Conservation (phyloP, 2,329 filamentous ascomycete genomes). For the Fusarium graminum region DNA sequence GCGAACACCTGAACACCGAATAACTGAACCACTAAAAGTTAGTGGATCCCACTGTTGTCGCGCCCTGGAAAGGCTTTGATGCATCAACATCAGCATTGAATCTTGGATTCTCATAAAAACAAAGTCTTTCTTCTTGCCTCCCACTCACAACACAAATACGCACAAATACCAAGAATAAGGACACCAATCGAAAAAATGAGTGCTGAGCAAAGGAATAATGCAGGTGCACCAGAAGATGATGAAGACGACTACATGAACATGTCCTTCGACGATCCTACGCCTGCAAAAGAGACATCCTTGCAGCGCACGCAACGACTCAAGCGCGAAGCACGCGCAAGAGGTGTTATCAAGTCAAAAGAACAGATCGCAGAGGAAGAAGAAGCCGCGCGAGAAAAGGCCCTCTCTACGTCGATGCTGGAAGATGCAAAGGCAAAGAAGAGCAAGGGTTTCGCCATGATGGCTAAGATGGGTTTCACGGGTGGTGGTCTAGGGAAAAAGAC, state of each 20-base stretch:
- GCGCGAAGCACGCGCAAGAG: constrained; percentile 76
- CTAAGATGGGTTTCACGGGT: constrained; percentile 91
- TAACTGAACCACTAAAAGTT: constrained; percentile 3
- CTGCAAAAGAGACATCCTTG: constrained; percentile 66
- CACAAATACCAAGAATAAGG: not conserved
- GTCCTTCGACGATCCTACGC: constrained; percentile 78
- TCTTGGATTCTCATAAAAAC: constrained; percentile 9
- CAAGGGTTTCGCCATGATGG: constrained; percentile 97
- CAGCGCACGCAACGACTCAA: constrained; percentile 67
- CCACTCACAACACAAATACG: not conserved
- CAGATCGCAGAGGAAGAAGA: constrained; percentile 82
- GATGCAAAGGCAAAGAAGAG: constrained; percentile 69
- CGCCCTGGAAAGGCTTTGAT: constrained; percentile 1
- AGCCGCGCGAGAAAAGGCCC: constrained; percentile 78
- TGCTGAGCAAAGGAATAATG: constrained; percentile 22
- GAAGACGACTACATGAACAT: constrained; percentile 99
- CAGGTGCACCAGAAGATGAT: constrained; percentile 65
- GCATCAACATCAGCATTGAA: constrained; percentile 13
- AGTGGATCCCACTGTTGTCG: constrained; percentile 23
- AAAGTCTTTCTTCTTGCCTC: not conserved
- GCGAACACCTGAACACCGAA: not conserved
- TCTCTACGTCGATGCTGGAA: constrained; percentile 79
- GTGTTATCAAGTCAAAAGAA: constrained; percentile 81
- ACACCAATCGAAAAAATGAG: constrained; percentile 20
- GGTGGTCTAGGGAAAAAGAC: constrained; percentile 75